Base-by-base conservation (phyloP, 441 rosid genomes). In the Adansonia gregorii region DNA sequence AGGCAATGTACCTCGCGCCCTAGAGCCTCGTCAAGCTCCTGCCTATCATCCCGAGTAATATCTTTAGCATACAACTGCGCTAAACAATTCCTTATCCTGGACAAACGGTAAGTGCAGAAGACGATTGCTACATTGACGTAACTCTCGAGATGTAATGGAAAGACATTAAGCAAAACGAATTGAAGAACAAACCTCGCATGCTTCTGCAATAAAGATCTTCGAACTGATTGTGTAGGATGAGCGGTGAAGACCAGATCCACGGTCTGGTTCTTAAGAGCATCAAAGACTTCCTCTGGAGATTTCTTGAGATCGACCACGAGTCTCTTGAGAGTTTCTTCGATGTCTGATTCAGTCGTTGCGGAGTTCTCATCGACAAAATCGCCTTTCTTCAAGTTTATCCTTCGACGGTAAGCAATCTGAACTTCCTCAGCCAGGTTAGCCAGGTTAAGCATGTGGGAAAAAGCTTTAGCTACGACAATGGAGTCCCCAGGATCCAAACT, bases 161-260 rank as follows among this genome's bases (percentile, higher is more conserved):
- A 66, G 24, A 17, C 8, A n/a, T 4, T 67, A 67, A 20, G 35
- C n/a, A 45, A 24, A 12, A 52, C n/a, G n/a, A 45, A 43, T 1
- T 41, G 48, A 43, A 78, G 4, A 46, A 79, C 83, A 19, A 77
- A 95, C 99, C 99, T 92, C 20, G 84, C 98, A 74, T 95, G 98
- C 80, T 95, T 95, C 83, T 95, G 97, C 83, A 95, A 97, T 83
- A 95, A 86, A 69, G 99, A 95, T 88, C 99, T 86, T 15, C 97
- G 91, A 51, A 95, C 90, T 31, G 98, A 94, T 78, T 95, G 99
- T 24, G 99, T 95, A 75, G 99, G 99, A 80, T 95, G 99, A 73
- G 99, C 99, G 80, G 99, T 95, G 15, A 95, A 85, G 80, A 95
- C 99, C 79, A 95, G 87, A 87, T 94, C 98, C 35, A 95, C 99